These are phyloP conservation scores for Saccharomycopsis hybrid DNA, from an alignment of 1,139 yeast genomes.

Conservation along the genomic window DNA sequence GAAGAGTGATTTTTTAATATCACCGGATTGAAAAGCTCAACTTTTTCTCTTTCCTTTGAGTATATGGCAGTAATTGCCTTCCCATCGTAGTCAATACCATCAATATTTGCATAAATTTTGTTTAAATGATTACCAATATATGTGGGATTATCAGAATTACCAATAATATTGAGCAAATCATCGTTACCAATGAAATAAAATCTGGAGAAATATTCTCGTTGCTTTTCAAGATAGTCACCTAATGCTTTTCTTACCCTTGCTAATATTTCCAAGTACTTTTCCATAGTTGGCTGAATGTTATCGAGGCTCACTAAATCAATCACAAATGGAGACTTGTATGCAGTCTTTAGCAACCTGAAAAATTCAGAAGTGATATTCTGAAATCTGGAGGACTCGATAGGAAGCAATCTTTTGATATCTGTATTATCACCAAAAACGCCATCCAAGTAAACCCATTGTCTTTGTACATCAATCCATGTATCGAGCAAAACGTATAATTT, in stretches of 20 bases:
- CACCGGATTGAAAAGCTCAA: slow-evolving; percentile 41
- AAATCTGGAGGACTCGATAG: slow-evolving; percentile 66
- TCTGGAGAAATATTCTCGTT: slow-evolving; percentile 71
- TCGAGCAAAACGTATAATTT: slow-evolving; percentile 49
- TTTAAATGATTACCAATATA: slow-evolving; percentile 55
- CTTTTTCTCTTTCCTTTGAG: slow-evolving; percentile 60
- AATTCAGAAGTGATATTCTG: slow-evolving; percentile 59
- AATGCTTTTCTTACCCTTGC: slow-evolving; percentile 58
- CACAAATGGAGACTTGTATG: slow-evolving; percentile 45
- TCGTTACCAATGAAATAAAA: slow-evolving; percentile 89
- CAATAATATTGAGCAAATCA: slow-evolving; percentile 77
- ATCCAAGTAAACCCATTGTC: slow-evolving; percentile 82
- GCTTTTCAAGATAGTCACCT: slow-evolving; percentile 73
- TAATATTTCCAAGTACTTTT: slow-evolving; percentile 50
- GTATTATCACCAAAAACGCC: slow-evolving; percentile 63
- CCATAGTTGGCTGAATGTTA: slow-evolving; percentile 43
- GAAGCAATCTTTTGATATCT: slow-evolving; percentile 58
- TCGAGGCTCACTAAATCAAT: slow-evolving; percentile 53
- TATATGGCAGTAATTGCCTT: slow-evolving; percentile 41
- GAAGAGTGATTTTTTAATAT: slow-evolving; percentile 38
- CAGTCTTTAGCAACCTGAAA: slow-evolving; percentile 42
- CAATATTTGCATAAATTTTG: slow-evolving; percentile 70
- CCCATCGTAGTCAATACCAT: slow-evolving; percentile 37
- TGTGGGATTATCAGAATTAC: slow-evolving; percentile 47
- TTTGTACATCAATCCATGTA: slow-evolving; percentile 77